phyloP scores from a whole-genome alignment of 805 yeast species.

The Metschnikowia orientalis region DNA sequence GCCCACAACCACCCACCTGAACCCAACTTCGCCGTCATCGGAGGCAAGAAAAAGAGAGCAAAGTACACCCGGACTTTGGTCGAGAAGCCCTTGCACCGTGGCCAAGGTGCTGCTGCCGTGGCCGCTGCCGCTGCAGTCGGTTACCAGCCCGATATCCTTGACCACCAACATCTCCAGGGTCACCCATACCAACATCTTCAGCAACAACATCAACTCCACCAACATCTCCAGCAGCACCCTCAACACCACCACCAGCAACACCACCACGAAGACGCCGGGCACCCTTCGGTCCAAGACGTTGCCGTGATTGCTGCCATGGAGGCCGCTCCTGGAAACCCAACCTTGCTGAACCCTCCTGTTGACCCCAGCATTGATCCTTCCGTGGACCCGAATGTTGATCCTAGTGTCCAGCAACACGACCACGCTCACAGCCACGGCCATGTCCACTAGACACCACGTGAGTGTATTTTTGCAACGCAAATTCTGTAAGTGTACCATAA shows the following conservation, averaged over 20 bases:
- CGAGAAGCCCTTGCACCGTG: constrained; percentile 39
- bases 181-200: constrained; percentile 20
- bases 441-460: constrained; percentile 14
- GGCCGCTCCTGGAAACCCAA: constrained; percentile 28
- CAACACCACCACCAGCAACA: constrained; percentile 25
- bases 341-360: constrained; percentile 28
- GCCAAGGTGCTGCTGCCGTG: constrained; percentile 18
- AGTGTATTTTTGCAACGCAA: constrained; percentile 3
- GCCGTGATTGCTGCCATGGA: constrained; percentile 42
- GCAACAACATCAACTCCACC: constrained; percentile 24
- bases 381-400: constrained; percentile 43
- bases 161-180: constrained; percentile 21
- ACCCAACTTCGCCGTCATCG: constrained; percentile 25
- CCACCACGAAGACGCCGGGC: constrained; percentile 22
- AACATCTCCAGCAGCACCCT: constrained; percentile 16
- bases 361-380: constrained; percentile 32
- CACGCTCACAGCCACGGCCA: constrained; percentile 30
- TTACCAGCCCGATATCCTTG: constrained; percentile 22
- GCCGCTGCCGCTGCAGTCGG: constrained; percentile 24
- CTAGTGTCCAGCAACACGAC: constrained; percentile 40
- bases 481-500: constrained; percentile 12
- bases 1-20: constrained; percentile 44
- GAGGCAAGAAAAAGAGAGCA: constrained; percentile 35
- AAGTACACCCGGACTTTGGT: constrained; percentile 40
- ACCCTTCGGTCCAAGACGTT: constrained; percentile 36